phyloP scores from a whole-genome alignment of 768 basidiomycete genomes.

The Russula emetica region DNA sequence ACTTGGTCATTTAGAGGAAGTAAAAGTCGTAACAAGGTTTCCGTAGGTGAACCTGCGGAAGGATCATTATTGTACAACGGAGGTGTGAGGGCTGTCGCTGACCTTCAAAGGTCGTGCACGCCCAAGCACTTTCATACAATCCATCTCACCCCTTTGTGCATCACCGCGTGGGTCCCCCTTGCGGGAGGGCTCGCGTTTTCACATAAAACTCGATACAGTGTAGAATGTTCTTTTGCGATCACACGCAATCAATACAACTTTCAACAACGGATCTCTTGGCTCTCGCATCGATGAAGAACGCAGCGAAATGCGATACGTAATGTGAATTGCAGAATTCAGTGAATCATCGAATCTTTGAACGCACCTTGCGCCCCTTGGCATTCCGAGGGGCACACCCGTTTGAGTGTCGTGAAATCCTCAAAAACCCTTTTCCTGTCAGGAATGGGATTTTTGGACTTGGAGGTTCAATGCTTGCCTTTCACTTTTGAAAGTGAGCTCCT shows the following conservation, averaged over 20 bases:
- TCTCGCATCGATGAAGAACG: conserved; percentile 31
- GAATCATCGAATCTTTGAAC: conserved; percentile 72
- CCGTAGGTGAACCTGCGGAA: conserved; percentile 79
- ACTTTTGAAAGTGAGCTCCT: no score
- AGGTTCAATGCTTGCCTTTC: conserved; percentile 36
- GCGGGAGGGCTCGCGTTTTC: neutral
- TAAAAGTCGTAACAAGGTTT: conserved; percentile 81
- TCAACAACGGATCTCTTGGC: conserved; percentile 56
- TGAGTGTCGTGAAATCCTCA: conserved; percentile 66
- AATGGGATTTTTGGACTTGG: conserved; percentile 34
- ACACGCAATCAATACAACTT: conserved; percentile 38
- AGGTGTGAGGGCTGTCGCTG: conserved; percentile 26
- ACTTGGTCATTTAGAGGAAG: conserved; percentile 29
- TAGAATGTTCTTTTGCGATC: conserved; percentile 20
- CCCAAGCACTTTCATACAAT: conserved; percentile 25
- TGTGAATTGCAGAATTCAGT: conserved; percentile 78
- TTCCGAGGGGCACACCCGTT: conserved; percentile 72
- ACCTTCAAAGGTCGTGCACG: conserved; percentile 32
- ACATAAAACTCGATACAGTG: neutral
- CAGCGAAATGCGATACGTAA: conserved; percentile 76
- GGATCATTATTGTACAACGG: conserved; percentile 58
- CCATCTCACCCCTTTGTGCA: conserved; percentile 48
- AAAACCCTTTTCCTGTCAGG: neutral
- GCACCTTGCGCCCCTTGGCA: conserved; percentile 74
- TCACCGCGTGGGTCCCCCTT: conserved; percentile 22